phyloP scores from a whole-genome alignment of 1,139 yeast genomes.

The Pichia sp. region DNA sequence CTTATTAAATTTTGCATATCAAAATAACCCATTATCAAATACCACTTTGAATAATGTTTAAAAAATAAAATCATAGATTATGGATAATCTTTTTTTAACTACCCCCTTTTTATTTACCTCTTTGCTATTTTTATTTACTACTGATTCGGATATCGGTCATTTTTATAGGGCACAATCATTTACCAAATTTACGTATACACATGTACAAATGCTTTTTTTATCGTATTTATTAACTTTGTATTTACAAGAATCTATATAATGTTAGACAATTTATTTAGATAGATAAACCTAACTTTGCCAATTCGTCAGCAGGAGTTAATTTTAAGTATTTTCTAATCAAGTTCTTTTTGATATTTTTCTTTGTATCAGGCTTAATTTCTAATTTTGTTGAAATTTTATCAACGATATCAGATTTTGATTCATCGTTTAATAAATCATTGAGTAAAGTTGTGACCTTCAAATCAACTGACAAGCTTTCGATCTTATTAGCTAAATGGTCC shows the following conservation, averaged over 20 bases:
- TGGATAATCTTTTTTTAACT: too few relatives aligned
- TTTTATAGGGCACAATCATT: neutral
- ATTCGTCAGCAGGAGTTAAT: conserved; percentile 25
- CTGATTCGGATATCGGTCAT: neutral
- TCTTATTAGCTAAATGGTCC: conserved; percentile 22
- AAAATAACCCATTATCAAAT: conserved; percentile 32
- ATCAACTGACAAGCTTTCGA: conserved; percentile 23
- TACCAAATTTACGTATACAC: neutral
- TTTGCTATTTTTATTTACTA: conserved; percentile 1
- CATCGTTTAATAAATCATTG: conserved; percentile 21
- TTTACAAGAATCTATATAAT: conserved; percentile 2
- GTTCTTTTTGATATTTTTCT: conserved; percentile 51
- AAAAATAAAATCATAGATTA: too few relatives aligned
- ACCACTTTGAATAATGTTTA: conserved; percentile 27
- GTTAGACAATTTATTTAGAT: conserved; percentile 13
- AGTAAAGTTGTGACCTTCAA: conserved; percentile 20
- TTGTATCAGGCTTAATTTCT: conserved; percentile 30
- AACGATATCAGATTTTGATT: conserved; percentile 17
- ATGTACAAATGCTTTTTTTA: too few relatives aligned
- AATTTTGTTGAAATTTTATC: conserved; percentile 19
- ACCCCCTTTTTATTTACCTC: neutral
- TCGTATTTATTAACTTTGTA: neutral
- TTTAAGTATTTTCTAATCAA: conserved; percentile 48
- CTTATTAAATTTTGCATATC: conserved; percentile 33
- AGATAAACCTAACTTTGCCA: conserved; percentile 26